Percentiles rank a stretch among this genome's conserved stretches.
Evolutionary conservation across 345 rosid genomes (phyloP).

Genomic region (Streptanthus diversifolius): DNA sequence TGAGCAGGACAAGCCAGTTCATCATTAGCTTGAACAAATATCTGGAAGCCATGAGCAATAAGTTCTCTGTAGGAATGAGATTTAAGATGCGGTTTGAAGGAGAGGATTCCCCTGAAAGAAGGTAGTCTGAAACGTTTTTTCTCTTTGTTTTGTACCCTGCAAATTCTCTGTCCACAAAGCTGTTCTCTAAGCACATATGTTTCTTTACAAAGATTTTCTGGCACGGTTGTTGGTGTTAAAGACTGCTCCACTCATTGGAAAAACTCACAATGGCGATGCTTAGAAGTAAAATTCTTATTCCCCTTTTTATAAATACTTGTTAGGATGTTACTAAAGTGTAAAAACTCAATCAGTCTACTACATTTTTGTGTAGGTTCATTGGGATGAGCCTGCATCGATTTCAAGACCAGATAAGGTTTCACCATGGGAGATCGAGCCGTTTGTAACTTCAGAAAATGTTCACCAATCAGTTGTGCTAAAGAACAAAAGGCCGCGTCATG

Average conservation of each 20-base stretch:
- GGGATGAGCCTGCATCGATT: constrained; percentile 91
- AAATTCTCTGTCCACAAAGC: constrained; percentile 2
- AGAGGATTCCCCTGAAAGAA: constrained; percentile 85
- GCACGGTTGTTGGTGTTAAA: constrained; percentile 79
- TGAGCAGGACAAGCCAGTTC: constrained; percentile 82
- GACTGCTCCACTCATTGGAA: constrained; percentile 77
- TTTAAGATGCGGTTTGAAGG: constrained; percentile 93
- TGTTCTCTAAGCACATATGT: not conserved
- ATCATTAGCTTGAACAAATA: constrained; percentile 79
- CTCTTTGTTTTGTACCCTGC: not conserved
- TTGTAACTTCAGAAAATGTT: constrained; percentile 45
- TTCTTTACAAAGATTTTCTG: constrained; percentile 61
- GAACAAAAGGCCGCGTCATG: constrained; percentile 73
- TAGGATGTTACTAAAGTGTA: not conserved
- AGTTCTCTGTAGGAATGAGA: constrained; percentile 72
- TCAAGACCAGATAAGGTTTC: constrained; percentile 84
- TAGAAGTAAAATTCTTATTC: constrained; percentile 51
- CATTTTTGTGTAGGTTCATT: constrained; percentile 56
- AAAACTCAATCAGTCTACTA: constrained; percentile 2
- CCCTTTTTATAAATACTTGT: constrained; percentile 15
- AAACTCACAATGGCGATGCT: constrained; percentile 78
- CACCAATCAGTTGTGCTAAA: constrained; percentile 46
- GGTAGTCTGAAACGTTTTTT: constrained; percentile 42
- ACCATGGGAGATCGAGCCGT: constrained; percentile 91
- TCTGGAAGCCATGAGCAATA: constrained; percentile 55